Base-by-base conservation (phyloP, 768 basidiomycete species). In the Crucibulum laeve region DNA sequence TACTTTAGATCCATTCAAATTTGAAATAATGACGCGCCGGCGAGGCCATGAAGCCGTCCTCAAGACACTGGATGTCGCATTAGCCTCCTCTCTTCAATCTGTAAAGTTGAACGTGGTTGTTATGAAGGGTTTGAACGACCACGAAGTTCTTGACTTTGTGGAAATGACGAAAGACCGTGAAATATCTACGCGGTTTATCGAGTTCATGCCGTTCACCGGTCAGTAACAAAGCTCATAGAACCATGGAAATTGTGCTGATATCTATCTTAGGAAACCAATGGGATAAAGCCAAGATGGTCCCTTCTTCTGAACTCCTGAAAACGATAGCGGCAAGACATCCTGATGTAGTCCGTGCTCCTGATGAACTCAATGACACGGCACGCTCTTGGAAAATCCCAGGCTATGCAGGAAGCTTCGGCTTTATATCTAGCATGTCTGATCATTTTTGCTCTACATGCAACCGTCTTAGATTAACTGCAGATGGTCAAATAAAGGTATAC, bases 121-220 rank as follows among this genome's bases (percentile, higher is more conserved):
- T 25, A 72, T 94, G 47, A 82, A 80, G 52, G 86, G 80, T 15
- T 64, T 95, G 23, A 94, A 94, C 53, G 87, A 91, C 54, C 60
- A 67, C n/a, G 90, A 94, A 61, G 68, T 91, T 10, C 58, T 80
- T 2, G 83, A 86, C 45, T 93, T 94, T 56, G 79, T 91, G 30
- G 78, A 84, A 53, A 67, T 93, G 63, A 88, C 87, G 4, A 79
- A 74, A 52, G 64, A 84, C 35, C 69, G 69, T 35, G 60, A 66
- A 2, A 62, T 91, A 19, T 87, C 79, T 28, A 79, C 92, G 30
- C 79, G 92, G 26, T 91, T 94, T 60, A 94, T 93, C 45, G 91
- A 93, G 61, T 94, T 88, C 57, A 94, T 95, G 92, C 90, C 91
- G 8, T 95, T 95, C 60, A 85, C 82, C 52, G 91, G 86, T 87